phyloP scores from a whole-genome alignment of 23 red algal species.

The Agarophyton chilense region DNA sequence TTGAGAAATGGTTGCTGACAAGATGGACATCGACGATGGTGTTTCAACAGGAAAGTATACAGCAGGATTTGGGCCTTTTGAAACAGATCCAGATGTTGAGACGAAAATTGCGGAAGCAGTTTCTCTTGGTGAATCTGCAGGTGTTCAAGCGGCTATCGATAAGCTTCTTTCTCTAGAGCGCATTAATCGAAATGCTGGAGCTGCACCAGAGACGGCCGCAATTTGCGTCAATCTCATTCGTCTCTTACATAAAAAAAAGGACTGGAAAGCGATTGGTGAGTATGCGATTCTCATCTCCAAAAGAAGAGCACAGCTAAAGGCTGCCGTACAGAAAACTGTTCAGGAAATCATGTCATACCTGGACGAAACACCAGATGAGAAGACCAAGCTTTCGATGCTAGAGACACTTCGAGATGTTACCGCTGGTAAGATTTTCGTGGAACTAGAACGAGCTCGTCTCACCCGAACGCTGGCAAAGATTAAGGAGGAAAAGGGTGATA shows the following conservation, averaged over 20 bases:
- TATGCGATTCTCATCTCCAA: conserved; percentile 80
- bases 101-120: conserved; percentile 64
- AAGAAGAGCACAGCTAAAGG: conserved; percentile 94
- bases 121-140: conserved; percentile 10
- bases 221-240: conserved; percentile 87
- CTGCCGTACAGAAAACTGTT: conserved; percentile 76
- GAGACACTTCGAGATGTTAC: conserved; percentile 87
- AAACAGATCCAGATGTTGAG: conserved; percentile 72
- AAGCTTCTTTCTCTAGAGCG: conserved; percentile 82
- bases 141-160: conserved; percentile 32
- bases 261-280: conserved; percentile 75
- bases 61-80: conserved; percentile 46
- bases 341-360: conserved; percentile 80
- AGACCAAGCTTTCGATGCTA: conserved; percentile 72
- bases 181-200: conserved; percentile 65
- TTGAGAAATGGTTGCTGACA: conserved; percentile 4
- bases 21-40: conserved; percentile 67
- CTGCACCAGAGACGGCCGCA: conserved; percentile 83
- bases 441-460: conserved; percentile 91
- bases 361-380: conserved; percentile 69
- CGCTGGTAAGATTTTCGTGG: conserved; percentile 95
- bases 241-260: conserved; percentile 51
- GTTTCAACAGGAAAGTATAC: conserved; percentile 54
- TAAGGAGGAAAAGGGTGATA: conserved; percentile 82
- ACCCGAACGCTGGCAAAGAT: conserved; percentile 87